phyloP scores from a whole-genome alignment of 2,329 filamentous ascomycete species.

The Ophiognomonia clavigignenti-juglandacearum region DNA sequence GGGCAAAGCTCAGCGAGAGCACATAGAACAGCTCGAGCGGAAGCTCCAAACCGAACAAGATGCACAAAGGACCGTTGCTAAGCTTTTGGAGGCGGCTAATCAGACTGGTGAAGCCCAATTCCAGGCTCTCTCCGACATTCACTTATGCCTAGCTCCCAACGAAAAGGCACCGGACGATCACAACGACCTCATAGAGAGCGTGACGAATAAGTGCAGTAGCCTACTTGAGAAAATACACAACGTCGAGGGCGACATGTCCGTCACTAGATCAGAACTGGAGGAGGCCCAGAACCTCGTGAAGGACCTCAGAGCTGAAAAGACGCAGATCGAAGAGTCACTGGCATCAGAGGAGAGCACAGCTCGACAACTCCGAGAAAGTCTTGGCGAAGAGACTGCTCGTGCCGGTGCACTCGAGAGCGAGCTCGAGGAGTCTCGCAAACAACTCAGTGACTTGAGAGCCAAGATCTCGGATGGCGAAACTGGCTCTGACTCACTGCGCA shows the following conservation, averaged over 20 bases:
- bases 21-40: constrained; percentile 52
- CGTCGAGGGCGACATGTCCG: constrained; percentile 53
- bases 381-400: constrained; percentile 50
- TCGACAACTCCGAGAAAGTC: constrained; percentile 47
- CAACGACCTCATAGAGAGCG: constrained; percentile 52
- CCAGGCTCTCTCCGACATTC: constrained; percentile 52
- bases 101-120: constrained; percentile 48
- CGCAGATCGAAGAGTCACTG: constrained; percentile 47
- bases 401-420: constrained; percentile 51
- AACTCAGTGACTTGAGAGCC: constrained; percentile 62
- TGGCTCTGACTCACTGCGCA: constrained; percentile 73
- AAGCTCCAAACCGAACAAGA: constrained; percentile 53
- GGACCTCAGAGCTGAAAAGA: constrained; percentile 54
- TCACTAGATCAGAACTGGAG: constrained; percentile 61
- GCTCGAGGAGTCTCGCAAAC: constrained; percentile 59
- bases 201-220: constrained; percentile 54
- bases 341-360: constrained; percentile 46
- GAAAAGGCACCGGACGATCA: constrained; percentile 51
- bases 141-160: constrained; percentile 52
- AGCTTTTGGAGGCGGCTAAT: constrained; percentile 45
- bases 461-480: constrained; percentile 80
- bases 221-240: constrained; percentile 55
- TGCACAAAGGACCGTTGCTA: constrained; percentile 45
- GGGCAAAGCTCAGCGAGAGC: constrained; percentile 53
- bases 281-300: constrained; percentile 49